Evolutionary conservation across 2,329 filamentous ascomycete species (phyloP).

Genomic region (Huntiella abstrusa): DNA sequence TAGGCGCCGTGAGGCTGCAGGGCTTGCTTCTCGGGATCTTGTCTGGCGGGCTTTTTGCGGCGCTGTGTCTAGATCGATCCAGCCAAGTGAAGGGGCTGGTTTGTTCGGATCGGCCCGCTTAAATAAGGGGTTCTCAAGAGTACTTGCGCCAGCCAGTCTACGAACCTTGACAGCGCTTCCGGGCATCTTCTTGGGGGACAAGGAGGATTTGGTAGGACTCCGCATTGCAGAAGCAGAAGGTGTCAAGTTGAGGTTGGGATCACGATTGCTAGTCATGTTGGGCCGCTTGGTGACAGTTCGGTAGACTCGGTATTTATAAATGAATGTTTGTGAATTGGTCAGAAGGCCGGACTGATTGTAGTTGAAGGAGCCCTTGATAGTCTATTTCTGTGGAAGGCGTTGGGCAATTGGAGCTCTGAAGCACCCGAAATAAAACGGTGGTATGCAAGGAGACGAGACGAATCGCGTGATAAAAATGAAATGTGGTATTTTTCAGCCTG

Average conservation of each 20-base stretch:
- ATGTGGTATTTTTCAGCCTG: no score
- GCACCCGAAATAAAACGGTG: no score
- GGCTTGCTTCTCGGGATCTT: background rate
- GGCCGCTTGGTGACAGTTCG: no score
- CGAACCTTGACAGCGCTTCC: conserved; percentile 9
- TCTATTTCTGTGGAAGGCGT: no score
- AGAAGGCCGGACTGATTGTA: no score
- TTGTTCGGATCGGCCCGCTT: conserved; percentile 1
- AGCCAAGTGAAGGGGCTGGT: conserved; percentile 1
- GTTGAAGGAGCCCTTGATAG: no score
- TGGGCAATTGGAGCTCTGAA: no score
- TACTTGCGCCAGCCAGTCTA: conserved; percentile 7
- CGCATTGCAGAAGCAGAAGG: conserved; percentile 6
- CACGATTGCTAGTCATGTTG: background rate
- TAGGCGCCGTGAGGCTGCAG: background rate
- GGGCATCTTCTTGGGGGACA: conserved; percentile 18
- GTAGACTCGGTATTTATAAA: no score
- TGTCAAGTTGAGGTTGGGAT: conserved; percentile 4
- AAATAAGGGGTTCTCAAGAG: conserved; percentile 11
- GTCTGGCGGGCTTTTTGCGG: background rate
- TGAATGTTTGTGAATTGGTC: no score
- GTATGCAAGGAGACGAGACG: no score
- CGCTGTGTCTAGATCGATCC: conserved; percentile 10
- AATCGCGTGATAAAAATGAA: no score
- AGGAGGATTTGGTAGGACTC: conserved; percentile 13